These are phyloP conservation scores for Ambrosia artemisiifolia DNA, from an alignment of 129 eudicot genomes.

Conservation along the genomic window DNA sequence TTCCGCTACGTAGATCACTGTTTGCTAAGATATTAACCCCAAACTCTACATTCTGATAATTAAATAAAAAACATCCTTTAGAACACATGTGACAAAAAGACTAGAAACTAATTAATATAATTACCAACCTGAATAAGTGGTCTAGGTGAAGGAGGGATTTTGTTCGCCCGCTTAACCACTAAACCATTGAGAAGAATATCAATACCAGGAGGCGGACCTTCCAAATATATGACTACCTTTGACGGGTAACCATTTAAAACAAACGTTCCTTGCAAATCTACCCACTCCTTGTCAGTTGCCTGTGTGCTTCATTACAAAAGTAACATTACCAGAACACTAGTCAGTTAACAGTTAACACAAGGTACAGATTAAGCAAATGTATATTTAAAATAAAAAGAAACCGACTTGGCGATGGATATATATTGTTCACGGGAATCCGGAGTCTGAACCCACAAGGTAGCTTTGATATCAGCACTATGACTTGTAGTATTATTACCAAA, in stretches of 20 bases:
- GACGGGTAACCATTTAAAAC: slow-evolving; percentile 59
- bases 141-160: slow-evolving; percentile 55
- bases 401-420: slow-evolving; percentile 68
- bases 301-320: slow-evolving; percentile 38
- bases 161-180: slow-evolving; percentile 57
- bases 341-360: not conserved
- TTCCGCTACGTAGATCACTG: slow-evolving; percentile 60
- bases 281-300: slow-evolving; percentile 86
- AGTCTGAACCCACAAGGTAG: slow-evolving; percentile 74
- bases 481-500: slow-evolving; percentile 52
- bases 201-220: slow-evolving; percentile 91
- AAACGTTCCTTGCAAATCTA: slow-evolving; percentile 71
- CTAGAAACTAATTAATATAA: not conserved
- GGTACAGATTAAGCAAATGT: not conserved
- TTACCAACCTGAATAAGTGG: slow-evolving; percentile 59
- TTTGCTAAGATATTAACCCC: slow-evolving; percentile 72
- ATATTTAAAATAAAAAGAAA: not conserved
- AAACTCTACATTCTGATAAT: slow-evolving; percentile 48
- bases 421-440: slow-evolving; percentile 72
- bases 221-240: slow-evolving; percentile 59
- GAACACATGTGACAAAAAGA: not conserved
- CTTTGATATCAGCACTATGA: slow-evolving; percentile 46
- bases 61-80: not conserved
- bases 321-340: not conserved
- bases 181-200: slow-evolving; percentile 71